Evolutionary conservation across 192 early-diverging fungal species (phyloP).

Genomic region (Podila minutissima): DNA sequence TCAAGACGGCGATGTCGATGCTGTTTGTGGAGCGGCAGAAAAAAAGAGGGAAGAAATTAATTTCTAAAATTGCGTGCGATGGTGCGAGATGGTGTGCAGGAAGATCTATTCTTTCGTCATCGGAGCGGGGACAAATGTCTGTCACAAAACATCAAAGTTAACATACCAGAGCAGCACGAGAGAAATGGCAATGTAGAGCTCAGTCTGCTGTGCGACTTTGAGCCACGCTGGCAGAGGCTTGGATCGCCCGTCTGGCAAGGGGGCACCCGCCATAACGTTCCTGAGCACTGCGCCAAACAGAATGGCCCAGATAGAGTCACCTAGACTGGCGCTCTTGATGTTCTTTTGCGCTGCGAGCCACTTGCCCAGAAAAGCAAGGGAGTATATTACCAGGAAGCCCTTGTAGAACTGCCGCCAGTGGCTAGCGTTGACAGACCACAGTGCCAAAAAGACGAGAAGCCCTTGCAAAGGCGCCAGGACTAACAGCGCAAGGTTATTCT

Average conservation of each 20-base stretch:
- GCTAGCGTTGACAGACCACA: slow-evolving; percentile 38
- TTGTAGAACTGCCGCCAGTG: slow-evolving; percentile 51
- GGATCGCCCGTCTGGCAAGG: slow-evolving; percentile 37
- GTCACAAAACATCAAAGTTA: too few relatives aligned
- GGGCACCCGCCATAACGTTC: slow-evolving; percentile 40
- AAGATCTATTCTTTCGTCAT: background rate
- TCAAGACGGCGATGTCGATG: slow-evolving; percentile 57
- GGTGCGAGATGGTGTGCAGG: background rate
- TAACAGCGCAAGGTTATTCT: slow-evolving; percentile 47
- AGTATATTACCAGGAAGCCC: slow-evolving; percentile 59
- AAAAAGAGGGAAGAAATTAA: background rate
- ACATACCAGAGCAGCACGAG: slow-evolving; percentile 57
- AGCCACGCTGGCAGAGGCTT: slow-evolving; percentile 57
- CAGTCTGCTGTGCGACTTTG: slow-evolving; percentile 64
- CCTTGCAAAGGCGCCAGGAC: slow-evolving; percentile 59
- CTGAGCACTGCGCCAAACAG: slow-evolving; percentile 58
- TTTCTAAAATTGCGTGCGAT: background rate
- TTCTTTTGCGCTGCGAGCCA: slow-evolving; percentile 56
- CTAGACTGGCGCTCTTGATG: slow-evolving; percentile 56
- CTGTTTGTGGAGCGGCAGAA: slow-evolving; percentile 8
- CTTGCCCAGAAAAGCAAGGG: slow-evolving; percentile 56
- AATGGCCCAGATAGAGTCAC: slow-evolving; percentile 67
- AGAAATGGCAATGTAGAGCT: slow-evolving; percentile 64
- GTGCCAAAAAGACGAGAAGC: slow-evolving; percentile 54
- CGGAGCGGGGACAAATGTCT: background rate